Conservation (phyloP, 441 rosid species). For the Euphorbia corollata region DNA sequence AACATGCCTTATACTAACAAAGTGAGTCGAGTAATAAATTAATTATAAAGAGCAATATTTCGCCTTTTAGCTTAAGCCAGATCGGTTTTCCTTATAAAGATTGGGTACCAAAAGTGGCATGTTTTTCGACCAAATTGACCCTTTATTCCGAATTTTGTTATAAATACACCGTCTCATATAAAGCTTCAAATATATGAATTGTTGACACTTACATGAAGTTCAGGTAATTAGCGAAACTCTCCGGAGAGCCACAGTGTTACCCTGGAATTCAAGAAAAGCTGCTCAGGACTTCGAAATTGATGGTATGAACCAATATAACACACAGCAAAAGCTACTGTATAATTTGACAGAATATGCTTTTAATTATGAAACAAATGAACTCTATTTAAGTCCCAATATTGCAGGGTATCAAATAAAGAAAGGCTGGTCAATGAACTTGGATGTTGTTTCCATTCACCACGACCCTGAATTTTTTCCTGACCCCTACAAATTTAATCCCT, state of each 20-base stretch:
- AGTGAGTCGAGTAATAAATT: conserved; percentile 25
- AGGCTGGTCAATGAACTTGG: conserved; percentile 63
- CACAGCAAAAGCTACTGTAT: conserved; percentile 2
- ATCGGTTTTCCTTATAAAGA: background rate
- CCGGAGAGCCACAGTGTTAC: conserved; percentile 49
- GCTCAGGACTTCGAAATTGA: conserved; percentile 61
- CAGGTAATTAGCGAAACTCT: conserved; percentile 60
- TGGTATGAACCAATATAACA: conserved; percentile 25
- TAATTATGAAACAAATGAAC: too few relatives aligned
- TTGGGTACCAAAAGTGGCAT: too few relatives aligned
- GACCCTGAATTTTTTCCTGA: conserved; percentile 40
- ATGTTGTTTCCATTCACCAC: conserved; percentile 60
- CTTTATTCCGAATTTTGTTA: background rate
- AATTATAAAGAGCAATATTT: background rate
- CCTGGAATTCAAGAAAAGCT: conserved; percentile 66
- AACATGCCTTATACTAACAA: conserved; percentile 55
- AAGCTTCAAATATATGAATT: background rate
- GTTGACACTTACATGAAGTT: conserved; percentile 6
- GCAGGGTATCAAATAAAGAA: conserved; percentile 45
- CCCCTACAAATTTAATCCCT: conserved; percentile 43
- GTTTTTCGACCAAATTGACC: background rate
- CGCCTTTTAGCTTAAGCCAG: background rate
- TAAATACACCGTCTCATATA: too few relatives aligned
- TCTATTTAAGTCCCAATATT: conserved; percentile 8
- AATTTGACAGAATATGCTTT: background rate